phyloP scores from a whole-genome alignment of 441 rosid species.

The Macaranga tanarius region DNA sequence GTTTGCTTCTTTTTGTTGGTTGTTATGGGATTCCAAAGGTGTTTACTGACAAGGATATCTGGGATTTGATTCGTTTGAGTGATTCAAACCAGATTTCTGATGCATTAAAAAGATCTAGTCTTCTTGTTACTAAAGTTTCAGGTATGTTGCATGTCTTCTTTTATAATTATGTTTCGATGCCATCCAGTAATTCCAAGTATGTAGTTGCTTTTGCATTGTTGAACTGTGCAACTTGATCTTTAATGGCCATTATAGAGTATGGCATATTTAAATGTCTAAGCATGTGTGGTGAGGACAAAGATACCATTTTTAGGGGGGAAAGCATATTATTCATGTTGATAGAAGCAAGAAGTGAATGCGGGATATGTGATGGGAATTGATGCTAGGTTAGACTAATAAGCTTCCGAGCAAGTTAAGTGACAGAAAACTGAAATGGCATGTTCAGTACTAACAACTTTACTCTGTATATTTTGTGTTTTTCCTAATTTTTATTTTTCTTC shows the following conservation, averaged over 20 bases:
- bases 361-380: slow-evolving; percentile 1
- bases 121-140: slow-evolving; percentile 46
- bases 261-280: background rate
- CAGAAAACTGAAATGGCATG: background rate
- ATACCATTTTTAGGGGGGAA: background rate
- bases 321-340: background rate
- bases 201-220: background rate
- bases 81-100: slow-evolving; percentile 37
- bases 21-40: slow-evolving; percentile 62
- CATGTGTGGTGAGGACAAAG: background rate
- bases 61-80: slow-evolving; percentile 51
- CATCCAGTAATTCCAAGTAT: background rate
- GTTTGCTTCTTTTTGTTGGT: slow-evolving; percentile 63
- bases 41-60: slow-evolving; percentile 46
- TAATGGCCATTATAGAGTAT: background rate
- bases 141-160: slow-evolving; percentile 33
- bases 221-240: background rate
- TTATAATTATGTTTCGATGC: background rate
- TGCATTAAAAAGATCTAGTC: slow-evolving; percentile 48
- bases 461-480: background rate
- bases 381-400: background rate
- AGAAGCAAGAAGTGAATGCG: background rate
- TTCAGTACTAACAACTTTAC: background rate
- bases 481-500: background rate
- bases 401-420: background rate